These are phyloP conservation scores for Psidium guajava DNA, from an alignment of 345 rosid genomes.

Conservation along the genomic window DNA sequence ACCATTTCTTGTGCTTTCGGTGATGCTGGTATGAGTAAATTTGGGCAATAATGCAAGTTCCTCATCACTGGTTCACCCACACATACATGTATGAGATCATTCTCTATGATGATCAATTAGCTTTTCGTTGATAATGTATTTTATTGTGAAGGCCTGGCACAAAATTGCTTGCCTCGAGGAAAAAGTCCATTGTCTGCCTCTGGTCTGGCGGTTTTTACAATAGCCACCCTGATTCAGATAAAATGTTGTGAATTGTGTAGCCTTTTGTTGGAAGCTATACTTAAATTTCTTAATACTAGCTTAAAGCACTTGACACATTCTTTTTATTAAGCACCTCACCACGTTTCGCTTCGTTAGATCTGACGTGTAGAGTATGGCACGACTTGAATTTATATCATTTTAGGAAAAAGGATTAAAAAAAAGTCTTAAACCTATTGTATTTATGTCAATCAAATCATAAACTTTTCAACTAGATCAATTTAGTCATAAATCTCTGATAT, in stretches of 20 bases:
- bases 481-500: too few species aligned
- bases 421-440: too few species aligned
- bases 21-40: conserved; percentile 6
- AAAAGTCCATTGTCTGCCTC: neutral
- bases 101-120: neutral
- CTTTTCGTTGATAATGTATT: neutral
- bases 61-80: neutral
- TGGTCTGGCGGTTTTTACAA: neutral
- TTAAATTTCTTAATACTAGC: neutral
- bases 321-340: neutral
- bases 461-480: too few species aligned
- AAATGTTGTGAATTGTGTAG: neutral
- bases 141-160: neutral
- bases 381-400: neutral
- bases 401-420: too few species aligned
- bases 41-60: neutral
- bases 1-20: conserved; percentile 11
- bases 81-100: neutral
- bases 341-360: neutral
- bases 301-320: neutral
- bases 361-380: neutral
- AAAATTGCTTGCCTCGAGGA: neutral
- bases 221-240: neutral
- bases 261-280: neutral
- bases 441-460: too few species aligned